Conservation (phyloP, 2,329 filamentous ascomycete species). For the Talaromyces piceae region DNA sequence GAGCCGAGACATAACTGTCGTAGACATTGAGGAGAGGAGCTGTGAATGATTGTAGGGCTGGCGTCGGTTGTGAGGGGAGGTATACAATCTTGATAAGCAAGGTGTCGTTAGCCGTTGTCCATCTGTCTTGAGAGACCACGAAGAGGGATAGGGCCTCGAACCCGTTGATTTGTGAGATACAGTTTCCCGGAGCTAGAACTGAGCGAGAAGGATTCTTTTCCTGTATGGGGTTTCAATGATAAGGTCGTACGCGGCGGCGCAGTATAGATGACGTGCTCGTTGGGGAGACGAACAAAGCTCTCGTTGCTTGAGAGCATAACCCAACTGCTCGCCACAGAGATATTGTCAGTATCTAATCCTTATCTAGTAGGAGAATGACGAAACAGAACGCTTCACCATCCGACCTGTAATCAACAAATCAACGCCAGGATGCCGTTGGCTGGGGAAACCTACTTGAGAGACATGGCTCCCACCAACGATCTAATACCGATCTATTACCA, state of each 20-base stretch:
- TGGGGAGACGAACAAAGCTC: conserved; percentile 75
- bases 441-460: neutral
- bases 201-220: conserved; percentile 56
- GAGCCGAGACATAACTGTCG: conserved; percentile 78
- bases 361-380: neutral
- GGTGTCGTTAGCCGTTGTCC: conserved; percentile 8
- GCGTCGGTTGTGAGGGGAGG: conserved; percentile 63
- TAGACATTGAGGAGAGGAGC: conserved; percentile 79
- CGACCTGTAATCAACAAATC: too few relatives aligned
- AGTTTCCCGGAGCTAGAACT: conserved; percentile 68
- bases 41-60: conserved; percentile 75
- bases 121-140: conserved; percentile 7
- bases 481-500: too few relatives aligned
- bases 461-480: neutral
- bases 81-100: conserved; percentile 65
- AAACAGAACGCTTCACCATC: too few relatives aligned
- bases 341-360: conserved; percentile 14
- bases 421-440: too few relatives aligned
- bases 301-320: conserved; percentile 74
- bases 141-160: conserved; percentile 39
- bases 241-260: conserved; percentile 73
- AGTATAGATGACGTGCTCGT: conserved; percentile 73
- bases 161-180: conserved; percentile 78
- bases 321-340: conserved; percentile 52
- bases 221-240: conserved; percentile 61